Base-by-base conservation (phyloP, 75 land plant species). In the Selaginella moellendorffii region DNA sequence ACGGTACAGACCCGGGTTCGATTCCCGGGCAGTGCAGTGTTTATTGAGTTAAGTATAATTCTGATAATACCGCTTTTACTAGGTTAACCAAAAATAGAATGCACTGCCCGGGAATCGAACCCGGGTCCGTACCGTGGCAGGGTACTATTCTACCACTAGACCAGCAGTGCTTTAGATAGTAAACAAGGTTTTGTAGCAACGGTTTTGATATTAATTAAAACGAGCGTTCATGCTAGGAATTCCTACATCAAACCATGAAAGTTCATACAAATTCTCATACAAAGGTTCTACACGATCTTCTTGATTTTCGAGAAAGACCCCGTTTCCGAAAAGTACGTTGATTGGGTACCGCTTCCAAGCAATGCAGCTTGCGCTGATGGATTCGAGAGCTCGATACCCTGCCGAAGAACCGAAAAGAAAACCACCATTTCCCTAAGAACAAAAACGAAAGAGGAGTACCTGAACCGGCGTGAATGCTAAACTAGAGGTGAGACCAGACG, bases 1-100 rank as follows among this genome's bases (percentile, higher is more conserved):
- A 93, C 98, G 90, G 98, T 88, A 93, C 98, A 93, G 97, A 92
- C 97, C 95, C 97, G 97, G 89, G 95, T 92, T 92, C 97, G 87
- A 92, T 92, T 92, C 97, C 97, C 96, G 95, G 97, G 86, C 89
- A 88, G 91, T 89, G 96, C 90, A 89, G n/a, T n/a, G n/a, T n/a
- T n/a, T n/a, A n/a, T n/a, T n/a, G n/a, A n/a, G n/a, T n/a, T n/a
- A n/a, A n/a, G n/a, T n/a, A n/a, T n/a, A n/a, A n/a, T n/a, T n/a
- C n/a, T n/a, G n/a, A n/a, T n/a, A n/a, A n/a, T n/a, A n/a, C n/a
- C n/a, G n/a, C n/a, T n/a, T n/a, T n/a, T n/a, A n/a, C n/a, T n/a
- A n/a, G n/a, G n/a, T n/a, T n/a, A n/a, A n/a, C n/a, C n/a, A n/a
- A n/a, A n/a, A n/a, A n/a, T n/a, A n/a, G n/a, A n/a, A n/a, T n/a